Percentiles rank a stretch among this genome's conserved stretches.
phyloP scores from a whole-genome alignment of 805 yeast species.

The Hanseniaspora thailandica region DNA sequence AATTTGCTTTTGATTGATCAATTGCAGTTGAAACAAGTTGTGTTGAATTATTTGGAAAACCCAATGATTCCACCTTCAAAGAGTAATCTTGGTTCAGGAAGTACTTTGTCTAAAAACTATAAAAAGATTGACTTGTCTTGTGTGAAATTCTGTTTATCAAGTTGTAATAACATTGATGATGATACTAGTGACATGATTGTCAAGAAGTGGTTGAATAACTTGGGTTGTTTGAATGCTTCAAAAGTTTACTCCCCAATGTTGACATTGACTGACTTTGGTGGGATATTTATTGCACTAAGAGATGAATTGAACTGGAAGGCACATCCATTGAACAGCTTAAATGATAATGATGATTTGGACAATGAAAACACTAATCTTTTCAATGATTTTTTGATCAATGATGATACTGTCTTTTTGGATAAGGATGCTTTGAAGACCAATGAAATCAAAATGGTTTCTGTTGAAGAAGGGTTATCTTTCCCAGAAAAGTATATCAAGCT shows the following conservation, averaged over 20 bases:
- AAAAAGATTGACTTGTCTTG: conserved; percentile 65
- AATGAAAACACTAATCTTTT: conserved; percentile 13
- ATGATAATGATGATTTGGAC: not conserved
- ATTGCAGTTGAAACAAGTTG: conserved; percentile 76
- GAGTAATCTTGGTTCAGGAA: not conserved
- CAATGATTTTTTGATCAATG: not conserved
- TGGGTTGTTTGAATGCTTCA: conserved; percentile 70
- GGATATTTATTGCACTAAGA: conserved; percentile 80
- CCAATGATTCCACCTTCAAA: conserved; percentile 65
- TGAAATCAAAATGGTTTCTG: conserved; percentile 24
- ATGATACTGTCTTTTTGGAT: conserved; percentile 28
- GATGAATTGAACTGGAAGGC: conserved; percentile 54
- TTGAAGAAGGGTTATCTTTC: conserved; percentile 20
- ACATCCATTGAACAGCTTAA: conserved; percentile 9
- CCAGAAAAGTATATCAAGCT: conserved; percentile 48
- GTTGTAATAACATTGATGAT: conserved; percentile 79
- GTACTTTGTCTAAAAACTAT: conserved; percentile 44
- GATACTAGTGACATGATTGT: conserved; percentile 83
- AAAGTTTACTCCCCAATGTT: conserved; percentile 78
- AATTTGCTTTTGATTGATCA: conserved; percentile 75
- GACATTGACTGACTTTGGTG: conserved; percentile 87
- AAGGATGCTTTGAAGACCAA: conserved; percentile 29
- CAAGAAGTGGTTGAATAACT: conserved; percentile 79
- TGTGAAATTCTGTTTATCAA: conserved; percentile 80
- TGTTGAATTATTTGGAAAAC: conserved; percentile 80